phyloP scores from a whole-genome alignment of 2,329 filamentous ascomycete genomes.

The Orbilia brochopaga region DNA sequence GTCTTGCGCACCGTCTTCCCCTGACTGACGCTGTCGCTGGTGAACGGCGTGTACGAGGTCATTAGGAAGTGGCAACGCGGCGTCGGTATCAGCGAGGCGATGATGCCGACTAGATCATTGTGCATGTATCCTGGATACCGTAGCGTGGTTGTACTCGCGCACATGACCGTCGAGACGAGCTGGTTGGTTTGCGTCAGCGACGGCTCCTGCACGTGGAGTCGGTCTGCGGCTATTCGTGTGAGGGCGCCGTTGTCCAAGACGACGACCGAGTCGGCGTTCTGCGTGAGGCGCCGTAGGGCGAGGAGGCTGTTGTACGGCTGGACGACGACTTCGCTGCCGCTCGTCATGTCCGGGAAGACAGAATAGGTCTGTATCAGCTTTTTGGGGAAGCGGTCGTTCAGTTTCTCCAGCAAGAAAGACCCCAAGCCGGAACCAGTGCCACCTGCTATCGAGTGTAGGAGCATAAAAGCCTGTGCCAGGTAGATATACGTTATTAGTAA shows the following conservation, averaged over 20 bases:
- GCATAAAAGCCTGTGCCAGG: constrained; percentile 87
- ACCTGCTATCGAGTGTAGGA: constrained; percentile 95
- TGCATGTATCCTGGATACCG: constrained; percentile 99
- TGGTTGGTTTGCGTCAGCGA: constrained; percentile 98
- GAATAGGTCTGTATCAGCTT: constrained; percentile 99
- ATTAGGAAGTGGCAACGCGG: constrained; percentile 97
- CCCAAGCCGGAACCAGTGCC: constrained; percentile 96
- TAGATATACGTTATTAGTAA: constrained; percentile 8
- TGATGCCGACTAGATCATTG: constrained; percentile 96
- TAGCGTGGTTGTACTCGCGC: constrained; percentile 92
- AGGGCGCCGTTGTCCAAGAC: constrained; percentile 95
- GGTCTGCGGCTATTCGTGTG: constrained; percentile 89
- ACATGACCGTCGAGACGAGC: constrained; percentile 97
- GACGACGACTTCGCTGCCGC: constrained; percentile 86
- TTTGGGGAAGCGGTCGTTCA: constrained; percentile 97
- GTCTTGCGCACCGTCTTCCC: constrained; percentile 98
- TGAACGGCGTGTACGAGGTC: constrained; percentile 98
- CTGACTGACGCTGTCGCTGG: constrained; percentile 92
- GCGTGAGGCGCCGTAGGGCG: constrained; percentile 84
- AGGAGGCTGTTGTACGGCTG: constrained; percentile 98
- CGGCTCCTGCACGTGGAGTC: constrained; percentile 91
- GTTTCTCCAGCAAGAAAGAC: constrained; percentile 88
- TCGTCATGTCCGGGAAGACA: constrained; percentile 93
- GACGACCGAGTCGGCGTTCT: constrained; percentile 97
- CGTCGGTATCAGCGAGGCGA: constrained; percentile 93